These are phyloP conservation scores for Coemansia sp. DNA, from an alignment of 371 early-diverging fungal species.

Conservation along the genomic window DNA sequence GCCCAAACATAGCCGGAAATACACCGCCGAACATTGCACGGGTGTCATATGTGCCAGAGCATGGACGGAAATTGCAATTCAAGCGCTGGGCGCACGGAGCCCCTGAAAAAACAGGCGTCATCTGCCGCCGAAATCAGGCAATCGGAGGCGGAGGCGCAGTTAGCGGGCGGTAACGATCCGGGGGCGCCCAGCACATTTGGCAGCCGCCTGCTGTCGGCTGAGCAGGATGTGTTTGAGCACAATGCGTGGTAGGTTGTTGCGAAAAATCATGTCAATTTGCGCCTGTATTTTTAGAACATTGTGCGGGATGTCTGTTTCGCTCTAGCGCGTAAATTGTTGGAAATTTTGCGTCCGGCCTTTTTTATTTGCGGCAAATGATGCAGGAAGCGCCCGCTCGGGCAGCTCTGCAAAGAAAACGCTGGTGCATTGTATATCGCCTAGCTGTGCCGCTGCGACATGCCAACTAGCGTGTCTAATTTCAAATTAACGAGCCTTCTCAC, in stretches of 20 bases:
- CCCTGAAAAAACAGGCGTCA: constrained; percentile 42
- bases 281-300: not conserved
- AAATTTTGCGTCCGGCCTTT: not conserved
- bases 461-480: not conserved
- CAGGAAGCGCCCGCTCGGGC: not conserved
- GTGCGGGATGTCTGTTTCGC: constrained; percentile 1
- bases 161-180: not conserved
- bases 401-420: constrained; percentile 1
- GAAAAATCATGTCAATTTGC: not conserved
- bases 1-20: constrained; percentile 1
- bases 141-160: constrained; percentile 1
- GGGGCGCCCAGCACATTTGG: constrained; percentile 27
- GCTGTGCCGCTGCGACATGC: not conserved
- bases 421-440: not conserved
- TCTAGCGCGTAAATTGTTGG: constrained; percentile 2
- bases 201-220: constrained; percentile 41
- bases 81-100: constrained; percentile 6
- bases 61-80: constrained; percentile 7
- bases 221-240: constrained; percentile 50
- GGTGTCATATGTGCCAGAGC: not conserved
- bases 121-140: constrained; percentile 32
- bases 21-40: not conserved
- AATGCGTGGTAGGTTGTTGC: constrained; percentile 51
- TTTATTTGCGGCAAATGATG: no score
- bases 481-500: not conserved